phyloP scores from a whole-genome alignment of 495 filamentous ascomycete species.

The Ascobolus immersus region DNA sequence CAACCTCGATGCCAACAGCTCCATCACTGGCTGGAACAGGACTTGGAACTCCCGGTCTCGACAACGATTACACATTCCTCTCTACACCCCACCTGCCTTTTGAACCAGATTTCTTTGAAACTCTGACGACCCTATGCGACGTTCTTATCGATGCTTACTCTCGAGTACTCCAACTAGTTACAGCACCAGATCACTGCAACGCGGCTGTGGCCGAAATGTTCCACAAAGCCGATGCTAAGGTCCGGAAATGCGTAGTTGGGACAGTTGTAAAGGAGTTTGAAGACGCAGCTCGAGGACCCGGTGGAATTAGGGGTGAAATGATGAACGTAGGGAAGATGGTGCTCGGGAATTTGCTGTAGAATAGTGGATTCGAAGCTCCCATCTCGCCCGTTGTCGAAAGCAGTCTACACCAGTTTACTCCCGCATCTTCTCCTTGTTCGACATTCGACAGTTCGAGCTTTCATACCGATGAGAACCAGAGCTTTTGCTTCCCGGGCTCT shows the following conservation, averaged over 20 bases:
- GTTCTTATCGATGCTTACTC: slow-evolving; percentile 82
- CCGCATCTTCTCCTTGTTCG: too few relatives aligned
- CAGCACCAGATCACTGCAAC: slow-evolving; percentile 36
- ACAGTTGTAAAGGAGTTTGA: slow-evolving; percentile 81
- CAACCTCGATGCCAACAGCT: slow-evolving; percentile 5
- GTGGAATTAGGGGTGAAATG: slow-evolving; percentile 50
- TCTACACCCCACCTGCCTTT: slow-evolving; percentile 83
- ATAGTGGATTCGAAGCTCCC: background rate
- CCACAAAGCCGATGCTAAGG: slow-evolving; percentile 57
- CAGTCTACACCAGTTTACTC: too few relatives aligned
- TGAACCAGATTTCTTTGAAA: slow-evolving; percentile 91
- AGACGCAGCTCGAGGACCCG: slow-evolving; percentile 38
- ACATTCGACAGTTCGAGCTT: too few relatives aligned
- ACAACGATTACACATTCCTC: slow-evolving; percentile 51
- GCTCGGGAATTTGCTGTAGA: slow-evolving; percentile 62
- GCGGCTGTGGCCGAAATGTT: slow-evolving; percentile 53
- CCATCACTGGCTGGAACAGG: too few relatives aligned
- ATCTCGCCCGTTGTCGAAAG: background rate
- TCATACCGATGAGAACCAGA: too few relatives aligned
- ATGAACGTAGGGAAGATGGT: slow-evolving; percentile 68
- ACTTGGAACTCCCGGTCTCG: slow-evolving; percentile 9
- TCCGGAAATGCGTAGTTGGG: slow-evolving; percentile 66
- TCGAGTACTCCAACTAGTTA: slow-evolving; percentile 43
- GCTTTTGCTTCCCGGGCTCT: too few relatives aligned
- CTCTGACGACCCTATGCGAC: slow-evolving; percentile 91